Evolutionary conservation across 768 basidiomycete genomes (phyloP).

Genomic region (Boletus huronensis): DNA sequence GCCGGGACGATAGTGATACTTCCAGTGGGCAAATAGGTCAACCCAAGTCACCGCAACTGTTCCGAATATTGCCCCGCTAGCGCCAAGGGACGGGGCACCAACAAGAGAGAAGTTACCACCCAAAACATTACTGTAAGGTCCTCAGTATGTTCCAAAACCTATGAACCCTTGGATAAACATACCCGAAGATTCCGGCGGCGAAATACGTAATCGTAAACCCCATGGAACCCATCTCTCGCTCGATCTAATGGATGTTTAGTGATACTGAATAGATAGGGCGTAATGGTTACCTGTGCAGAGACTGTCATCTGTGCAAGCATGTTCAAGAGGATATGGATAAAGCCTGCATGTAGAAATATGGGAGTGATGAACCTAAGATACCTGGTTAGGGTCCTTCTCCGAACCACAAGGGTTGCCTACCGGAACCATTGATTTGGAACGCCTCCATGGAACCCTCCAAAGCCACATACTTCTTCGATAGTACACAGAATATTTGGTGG

Average conservation of each 20-base stretch:
- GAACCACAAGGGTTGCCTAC: constrained; percentile 34
- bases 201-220: constrained; percentile 87
- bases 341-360: constrained; percentile 92
- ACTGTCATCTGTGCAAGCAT: constrained; percentile 81
- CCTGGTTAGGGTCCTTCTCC: constrained; percentile 40
- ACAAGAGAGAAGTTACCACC: constrained; percentile 93
- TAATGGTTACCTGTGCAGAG: constrained; percentile 62
- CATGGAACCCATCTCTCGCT: constrained; percentile 86
- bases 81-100: constrained; percentile 85
- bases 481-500: constrained; percentile 68
- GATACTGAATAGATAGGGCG: not conserved
- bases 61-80: constrained; percentile 91
- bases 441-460: constrained; percentile 61
- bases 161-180: constrained; percentile 7
- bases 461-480: constrained; percentile 82
- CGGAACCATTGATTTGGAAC: constrained; percentile 57
- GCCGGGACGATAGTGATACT: constrained; percentile 77
- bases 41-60: constrained; percentile 84
- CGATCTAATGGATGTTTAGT: constrained; percentile 51
- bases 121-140: constrained; percentile 60
- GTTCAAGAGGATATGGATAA: constrained; percentile 88
- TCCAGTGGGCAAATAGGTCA: constrained; percentile 91
- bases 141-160: constrained; percentile 1
- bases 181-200: constrained; percentile 92
- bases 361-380: constrained; percentile 71